Conservation (phyloP, 2,329 filamentous ascomycete genomes). For the Aspergillus pseudoterreus region DNA sequence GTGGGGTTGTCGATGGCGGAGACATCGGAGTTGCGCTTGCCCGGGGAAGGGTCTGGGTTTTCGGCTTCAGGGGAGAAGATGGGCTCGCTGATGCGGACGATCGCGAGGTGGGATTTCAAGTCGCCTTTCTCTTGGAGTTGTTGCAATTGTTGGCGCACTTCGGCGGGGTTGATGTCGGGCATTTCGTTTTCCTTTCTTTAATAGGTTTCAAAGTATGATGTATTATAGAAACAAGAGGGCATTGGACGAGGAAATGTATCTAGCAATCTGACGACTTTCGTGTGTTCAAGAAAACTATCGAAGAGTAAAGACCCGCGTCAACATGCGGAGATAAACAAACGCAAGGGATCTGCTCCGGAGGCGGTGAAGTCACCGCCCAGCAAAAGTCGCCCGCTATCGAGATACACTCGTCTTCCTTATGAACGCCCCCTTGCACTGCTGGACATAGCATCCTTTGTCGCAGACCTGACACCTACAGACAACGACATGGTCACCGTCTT, state of each 20-base stretch:
- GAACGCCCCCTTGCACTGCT: not conserved
- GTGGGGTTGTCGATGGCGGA: slow-evolving; percentile 66
- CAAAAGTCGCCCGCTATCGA: not conserved
- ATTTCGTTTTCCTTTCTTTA: slow-evolving; percentile 8
- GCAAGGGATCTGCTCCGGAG: not conserved
- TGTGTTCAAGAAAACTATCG: too few species aligned
- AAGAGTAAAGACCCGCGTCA: not conserved
- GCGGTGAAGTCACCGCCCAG: slow-evolving; percentile 1
- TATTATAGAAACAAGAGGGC: too few species aligned
- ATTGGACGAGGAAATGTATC: too few species aligned
- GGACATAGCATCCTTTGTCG: not conserved
- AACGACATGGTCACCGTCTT: not conserved
- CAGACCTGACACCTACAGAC: not conserved
- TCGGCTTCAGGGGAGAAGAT: slow-evolving; percentile 51
- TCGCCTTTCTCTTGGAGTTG: slow-evolving; percentile 44
- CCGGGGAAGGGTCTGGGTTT: slow-evolving; percentile 26
- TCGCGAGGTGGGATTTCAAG: slow-evolving; percentile 53
- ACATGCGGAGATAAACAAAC: slow-evolving; percentile 19
- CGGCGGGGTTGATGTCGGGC: slow-evolving; percentile 15
- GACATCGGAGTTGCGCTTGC: slow-evolving; percentile 66
- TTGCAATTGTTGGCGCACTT: slow-evolving; percentile 46
- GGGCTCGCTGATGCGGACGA: slow-evolving; percentile 73
- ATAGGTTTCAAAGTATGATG: not conserved
- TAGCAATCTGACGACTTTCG: too few species aligned
- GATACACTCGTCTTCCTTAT: not conserved